These are phyloP conservation scores for Trichophyton rubrum DNA, from an alignment of 2,329 filamentous ascomycete genomes.

Conservation along the genomic window DNA sequence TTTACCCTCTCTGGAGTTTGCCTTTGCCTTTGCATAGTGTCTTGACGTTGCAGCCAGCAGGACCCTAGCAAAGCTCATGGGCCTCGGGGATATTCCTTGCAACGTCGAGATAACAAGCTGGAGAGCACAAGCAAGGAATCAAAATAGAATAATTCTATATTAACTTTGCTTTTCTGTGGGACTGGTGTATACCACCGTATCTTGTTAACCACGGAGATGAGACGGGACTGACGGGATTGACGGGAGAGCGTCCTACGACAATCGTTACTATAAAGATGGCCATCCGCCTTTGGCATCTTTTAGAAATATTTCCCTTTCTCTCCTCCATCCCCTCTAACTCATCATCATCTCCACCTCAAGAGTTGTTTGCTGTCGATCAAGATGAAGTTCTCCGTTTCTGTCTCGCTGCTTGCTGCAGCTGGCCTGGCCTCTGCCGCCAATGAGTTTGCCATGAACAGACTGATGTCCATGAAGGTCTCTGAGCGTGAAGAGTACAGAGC, in stretches of 20 bases:
- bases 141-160: not conserved
- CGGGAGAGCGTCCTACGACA: not conserved
- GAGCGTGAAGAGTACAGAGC: conserved; percentile 8
- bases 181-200: not conserved
- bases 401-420: conserved; percentile 10
- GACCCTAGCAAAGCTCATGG: not conserved
- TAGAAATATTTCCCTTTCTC: not conserved
- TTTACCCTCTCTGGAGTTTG: not conserved
- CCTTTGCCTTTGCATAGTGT: not conserved
- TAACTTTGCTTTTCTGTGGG: not conserved
- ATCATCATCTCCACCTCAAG: not conserved
- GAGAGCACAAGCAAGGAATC: not conserved
- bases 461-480: conserved; percentile 14
- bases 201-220: not conserved
- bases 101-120: not conserved
- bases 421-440: conserved; percentile 8
- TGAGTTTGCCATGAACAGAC: conserved; percentile 10
- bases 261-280: conserved; percentile 1
- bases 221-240: not conserved
- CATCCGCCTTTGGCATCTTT: not conserved
- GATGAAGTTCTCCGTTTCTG: conserved; percentile 12
- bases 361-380: not conserved
- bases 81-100: not conserved
- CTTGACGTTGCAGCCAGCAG: not conserved
- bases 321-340: not conserved